Base-by-base conservation (phyloP, 1,284 basidiomycete genomes). In the Melampsora allii-populina region DNA sequence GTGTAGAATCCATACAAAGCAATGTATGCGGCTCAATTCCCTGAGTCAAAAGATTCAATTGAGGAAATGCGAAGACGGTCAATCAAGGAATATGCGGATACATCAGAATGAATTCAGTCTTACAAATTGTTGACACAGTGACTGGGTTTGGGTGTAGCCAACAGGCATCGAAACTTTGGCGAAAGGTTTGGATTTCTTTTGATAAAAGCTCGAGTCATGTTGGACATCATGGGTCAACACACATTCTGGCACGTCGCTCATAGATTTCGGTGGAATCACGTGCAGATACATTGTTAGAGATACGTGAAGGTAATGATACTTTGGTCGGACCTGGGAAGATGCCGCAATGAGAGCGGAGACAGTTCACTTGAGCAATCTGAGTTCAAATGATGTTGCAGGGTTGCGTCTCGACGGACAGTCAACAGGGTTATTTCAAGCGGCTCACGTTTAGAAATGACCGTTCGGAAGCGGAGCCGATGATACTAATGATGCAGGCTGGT, bases 371-470 rank as follows among this genome's bases (percentile, higher is more conserved):
- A 42, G 39, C 39, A 42, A 42, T 14, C 10, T 42, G 9, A 14
- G 39, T 42, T 14, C 9, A 36, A 42, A 12, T 42, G 39, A 42
- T 42, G 12, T 42, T 42, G 9, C 39, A 14, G 39, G 39, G 39
- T 42, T 14, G 39, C 39, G 39, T 14, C 39, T 12, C 3, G 39
- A 14, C 10, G 2, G 39, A 14, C 10, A 14, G 0, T 42, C 39
- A 14, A 42, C 39, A 42, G 39, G 6, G 39, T 42, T 42, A 42
- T 42, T 42, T 42, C 10, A 42, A 42, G 39, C 39, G 39, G 39
- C 39, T 42, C 39, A 42, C 39, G 10, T 42, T 42, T 42, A 12
- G 39, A 42, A 80, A 80, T 12, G 79, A 79, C 56, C 80, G 80
- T 19, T 66, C 27, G 64, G 80, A 80, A 1, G 78, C 76, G 4